Evolutionary conservation across 306 rosid genomes (phyloP), one percentile per base, ranked within the genome.

Genomic region (Vigna radiata): DNA sequence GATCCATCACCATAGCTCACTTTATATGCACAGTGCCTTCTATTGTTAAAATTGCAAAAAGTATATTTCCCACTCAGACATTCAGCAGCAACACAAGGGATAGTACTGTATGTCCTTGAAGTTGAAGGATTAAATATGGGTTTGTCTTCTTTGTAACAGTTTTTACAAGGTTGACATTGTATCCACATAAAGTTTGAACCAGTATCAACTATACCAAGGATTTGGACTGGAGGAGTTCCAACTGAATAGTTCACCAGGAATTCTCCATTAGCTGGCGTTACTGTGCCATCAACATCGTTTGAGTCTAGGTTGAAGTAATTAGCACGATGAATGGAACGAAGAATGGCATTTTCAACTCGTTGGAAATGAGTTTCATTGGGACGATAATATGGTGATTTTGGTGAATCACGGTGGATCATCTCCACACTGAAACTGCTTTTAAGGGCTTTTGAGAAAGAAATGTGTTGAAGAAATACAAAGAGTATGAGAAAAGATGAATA

Each of bases 111-210:
- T 0, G 88, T 82, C 1, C 14, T n/a, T 0, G 96, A 91, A 15
- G 78, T 69, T 0, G 60, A 6, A 2, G 91, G 90, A 10, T 84
- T 49, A 21, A 91, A 91, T 10, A 82, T 8, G 1, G 90, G 90
- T 2, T 31, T 29, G 0, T 8, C 19, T 61, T 89, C 89, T 7
- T 37, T 8, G 87, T 66, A 89, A 46, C 96, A 91, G 0, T 2
- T 0, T 0, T 1, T 0, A 73, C 96, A 89, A 6, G 93, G 96
- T 7, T 52, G 0, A 76, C 96, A 91, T 15, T 89, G 96, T 0
- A 77, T 60, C 91, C 93, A 91, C 6, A 83, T 50, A 88, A 87
- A 59, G 50, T 76, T 84, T 25, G 91, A 87, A 2, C 93, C 93
- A 0, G 93, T 91, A 25, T 91, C 96, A 1, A 70, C 82, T 6